Base-by-base conservation (phyloP, 495 filamentous ascomycete species). In the Penicillium malachiteum region DNA sequence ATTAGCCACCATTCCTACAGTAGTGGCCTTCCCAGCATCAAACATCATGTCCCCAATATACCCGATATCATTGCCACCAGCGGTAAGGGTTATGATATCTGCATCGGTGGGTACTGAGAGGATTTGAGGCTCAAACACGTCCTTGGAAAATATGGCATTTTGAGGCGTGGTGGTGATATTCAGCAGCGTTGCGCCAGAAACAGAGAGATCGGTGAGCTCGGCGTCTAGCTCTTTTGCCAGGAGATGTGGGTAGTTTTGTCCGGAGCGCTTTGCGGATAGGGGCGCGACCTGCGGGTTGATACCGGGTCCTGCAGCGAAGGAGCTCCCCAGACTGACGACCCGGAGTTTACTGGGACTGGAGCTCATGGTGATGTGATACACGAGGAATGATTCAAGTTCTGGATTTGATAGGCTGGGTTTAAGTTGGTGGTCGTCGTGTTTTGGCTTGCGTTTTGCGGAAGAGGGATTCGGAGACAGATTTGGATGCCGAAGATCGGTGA, bases 231-330 rank as follows among this genome's bases (percentile, higher is more conserved):
- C 57, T 34, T 58, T 13, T 2, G 73, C 63, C 5, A 79, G 56
- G 2, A 76, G 67, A 52, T 71, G 68, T 0, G 76, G 65, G 56
- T 75, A 79, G 52, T 79, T 79, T 33, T 64, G 63, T 8, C 53
- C 57, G 39, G 74, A 77, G 48, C 73, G 75, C 52, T 26, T n/a
- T 1, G 68, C 69, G 13, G 69, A 68, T 6, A 43, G 40, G 3
- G 58, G 51, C 56, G 68, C 50, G 14, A 65, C 60, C 57, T 70
- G 63, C 12, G 76, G 74, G 26, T 55, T 56, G 40, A 79, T 77
- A 55, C 59, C 66, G n/a, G 75, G 74, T 1, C 76, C 76, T 4
- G 76, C 71, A 16, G 75, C 75, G 58, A 78, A 79, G 33, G 75
- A 78, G 54, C 70, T 74, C 31, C 60, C 60, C n/a, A 63, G 30